These are phyloP conservation scores for Ophiocordyceps camponoti-floridani DNA, from an alignment of 2,329 filamentous ascomycete species.

Conservation along the genomic window DNA sequence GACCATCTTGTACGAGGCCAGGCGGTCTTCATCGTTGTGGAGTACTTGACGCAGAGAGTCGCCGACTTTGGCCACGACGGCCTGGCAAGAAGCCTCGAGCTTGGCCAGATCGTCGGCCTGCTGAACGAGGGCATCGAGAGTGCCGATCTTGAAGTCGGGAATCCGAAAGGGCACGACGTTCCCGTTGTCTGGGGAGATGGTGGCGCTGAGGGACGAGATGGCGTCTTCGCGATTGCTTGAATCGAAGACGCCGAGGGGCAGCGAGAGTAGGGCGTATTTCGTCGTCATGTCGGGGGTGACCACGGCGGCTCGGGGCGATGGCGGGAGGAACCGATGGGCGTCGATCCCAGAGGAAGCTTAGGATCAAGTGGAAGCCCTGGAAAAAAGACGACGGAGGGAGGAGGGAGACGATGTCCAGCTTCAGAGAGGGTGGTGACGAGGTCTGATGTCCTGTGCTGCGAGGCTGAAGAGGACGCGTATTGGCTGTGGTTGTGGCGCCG, in stretches of 20 bases:
- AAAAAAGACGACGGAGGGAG: not conserved
- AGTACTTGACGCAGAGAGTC: conserved; percentile 72
- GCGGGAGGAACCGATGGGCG: too few species aligned
- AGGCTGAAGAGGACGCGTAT: not conserved
- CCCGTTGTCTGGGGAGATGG: conserved; percentile 57
- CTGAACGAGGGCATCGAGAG: conserved; percentile 83
- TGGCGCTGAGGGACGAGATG: conserved; percentile 54
- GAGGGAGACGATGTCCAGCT: not conserved
- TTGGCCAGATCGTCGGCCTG: conserved; percentile 91
- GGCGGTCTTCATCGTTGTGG: conserved; percentile 68
- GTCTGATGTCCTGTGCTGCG: not conserved
- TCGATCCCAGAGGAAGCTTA: not conserved
- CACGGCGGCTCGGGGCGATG: not conserved
- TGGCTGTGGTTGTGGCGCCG: too few species aligned
- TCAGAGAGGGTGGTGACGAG: not conserved
- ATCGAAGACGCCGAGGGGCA: conserved; percentile 74
- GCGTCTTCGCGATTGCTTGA: conserved; percentile 68
- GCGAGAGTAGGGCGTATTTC: conserved; percentile 76
- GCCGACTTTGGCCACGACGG: conserved; percentile 71
- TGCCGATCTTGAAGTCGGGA: conserved; percentile 95
- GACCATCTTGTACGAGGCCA: conserved; percentile 75
- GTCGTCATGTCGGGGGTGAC: conserved; percentile 21
- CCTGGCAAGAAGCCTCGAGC: conserved; percentile 63
- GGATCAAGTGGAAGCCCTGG: not conserved
- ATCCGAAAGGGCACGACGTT: conserved; percentile 62